These are phyloP conservation scores for Vachellia collinsii DNA, from an alignment of 306 rosid genomes.

Conservation along the genomic window DNA sequence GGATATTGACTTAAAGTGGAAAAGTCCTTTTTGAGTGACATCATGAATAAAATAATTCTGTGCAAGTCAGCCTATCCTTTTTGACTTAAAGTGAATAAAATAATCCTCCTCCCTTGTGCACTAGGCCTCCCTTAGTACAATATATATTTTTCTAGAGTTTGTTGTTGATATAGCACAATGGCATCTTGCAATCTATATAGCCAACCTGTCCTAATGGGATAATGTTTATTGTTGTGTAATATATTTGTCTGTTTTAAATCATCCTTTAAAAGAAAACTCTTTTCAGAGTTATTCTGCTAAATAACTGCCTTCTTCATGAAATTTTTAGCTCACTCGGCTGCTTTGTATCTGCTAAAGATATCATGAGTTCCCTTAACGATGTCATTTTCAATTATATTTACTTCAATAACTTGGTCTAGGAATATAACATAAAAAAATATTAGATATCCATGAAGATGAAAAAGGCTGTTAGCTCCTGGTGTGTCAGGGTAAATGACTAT, in stretches of 20 bases:
- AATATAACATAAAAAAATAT: background rate
- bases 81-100: too few species aligned
- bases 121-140: too few species aligned
- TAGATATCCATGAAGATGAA: background rate
- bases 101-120: background rate
- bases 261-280: background rate
- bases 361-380: background rate
- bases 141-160: too few species aligned
- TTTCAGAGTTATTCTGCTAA: background rate
- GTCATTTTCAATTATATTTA: background rate
- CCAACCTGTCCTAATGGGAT: too few species aligned
- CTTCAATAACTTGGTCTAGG: background rate
- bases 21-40: background rate
- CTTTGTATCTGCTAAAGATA: background rate
- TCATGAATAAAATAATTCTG: background rate
- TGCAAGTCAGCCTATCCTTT: background rate
- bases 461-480: background rate
- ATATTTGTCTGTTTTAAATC: background rate
- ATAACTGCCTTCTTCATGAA: background rate
- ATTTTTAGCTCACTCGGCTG: too few species aligned
- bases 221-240: too few species aligned
- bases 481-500: background rate
- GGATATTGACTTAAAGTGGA: background rate
- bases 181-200: too few species aligned
- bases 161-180: too few species aligned